phyloP scores from a whole-genome alignment of 805 yeast species.

The Blastobotrys terrestris region DNA sequence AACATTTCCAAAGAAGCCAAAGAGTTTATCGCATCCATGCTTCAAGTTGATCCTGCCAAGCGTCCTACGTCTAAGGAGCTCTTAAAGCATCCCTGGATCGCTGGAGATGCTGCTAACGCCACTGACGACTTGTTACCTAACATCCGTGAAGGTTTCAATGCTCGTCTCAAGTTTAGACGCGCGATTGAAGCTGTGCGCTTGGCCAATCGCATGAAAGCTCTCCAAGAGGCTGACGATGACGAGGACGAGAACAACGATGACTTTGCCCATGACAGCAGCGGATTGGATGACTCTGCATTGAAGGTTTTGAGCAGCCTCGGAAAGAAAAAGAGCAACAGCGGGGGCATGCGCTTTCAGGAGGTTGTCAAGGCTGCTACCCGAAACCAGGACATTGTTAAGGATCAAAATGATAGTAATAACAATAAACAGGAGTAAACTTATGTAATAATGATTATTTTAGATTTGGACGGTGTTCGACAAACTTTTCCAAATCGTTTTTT shows the following conservation, averaged over 20 bases:
- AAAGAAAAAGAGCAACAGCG: constrained; percentile 1
- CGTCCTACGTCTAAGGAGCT: constrained; percentile 67
- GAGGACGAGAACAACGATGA: constrained; percentile 55
- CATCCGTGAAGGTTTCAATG: constrained; percentile 75
- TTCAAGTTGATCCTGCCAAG: constrained; percentile 58
- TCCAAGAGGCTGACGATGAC: constrained; percentile 50
- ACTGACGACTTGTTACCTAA: constrained; percentile 69
- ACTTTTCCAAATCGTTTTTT: constrained; percentile 40
- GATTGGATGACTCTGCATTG: not conserved
- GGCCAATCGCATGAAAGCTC: constrained; percentile 68
- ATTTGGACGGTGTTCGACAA: constrained; percentile 39
- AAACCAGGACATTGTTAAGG: constrained; percentile 41
- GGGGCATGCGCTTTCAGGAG: constrained; percentile 44
- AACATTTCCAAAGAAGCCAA: constrained; percentile 76
- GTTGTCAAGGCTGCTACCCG: constrained; percentile 63
- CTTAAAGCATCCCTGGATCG: constrained; percentile 70
- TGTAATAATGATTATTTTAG: constrained; percentile 3
- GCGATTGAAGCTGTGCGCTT: constrained; percentile 81
- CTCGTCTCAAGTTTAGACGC: constrained; percentile 74
- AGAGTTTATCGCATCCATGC: constrained; percentile 62
- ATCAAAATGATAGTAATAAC: not conserved
- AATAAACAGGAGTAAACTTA: not conserved
- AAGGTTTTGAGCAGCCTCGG: constrained; percentile 5
- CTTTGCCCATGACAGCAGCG: constrained; percentile 23
- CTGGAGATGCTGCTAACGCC: constrained; percentile 38